Base-by-base conservation (phyloP, 2,329 filamentous ascomycete genomes). In the Trichoderma atrobrunneum region DNA sequence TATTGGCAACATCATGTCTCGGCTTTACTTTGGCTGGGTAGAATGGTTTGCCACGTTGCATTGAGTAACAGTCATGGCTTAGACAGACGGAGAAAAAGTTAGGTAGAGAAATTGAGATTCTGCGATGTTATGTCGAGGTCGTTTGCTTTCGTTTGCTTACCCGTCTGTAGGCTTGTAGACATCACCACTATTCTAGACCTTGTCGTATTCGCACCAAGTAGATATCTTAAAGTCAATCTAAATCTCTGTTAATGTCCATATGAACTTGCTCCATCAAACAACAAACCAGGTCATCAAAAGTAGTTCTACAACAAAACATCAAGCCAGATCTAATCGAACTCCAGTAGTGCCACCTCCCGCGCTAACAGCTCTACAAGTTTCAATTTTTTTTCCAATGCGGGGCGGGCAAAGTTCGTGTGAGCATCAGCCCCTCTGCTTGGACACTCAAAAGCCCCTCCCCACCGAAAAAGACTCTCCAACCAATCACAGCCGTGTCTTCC, bases 401-500 rank as follows among this genome's bases (percentile, higher is more conserved):
- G 68, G 59, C 68, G 64, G 39, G 34, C 48, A 43, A 43, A 43
- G 39, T 43, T 43, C 16, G 71, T 60, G 51, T 48, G 43, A 61
- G 61, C 68, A 72, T 61, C 39, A 32, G 48, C 64, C 43, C 39
- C 64, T 68, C 70, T 34, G 64, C 30, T 72, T 68, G 70, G 70
- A 28, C 30, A 36, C 18, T 28, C 36, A 67, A 67, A 54, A 68
- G 14, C 63, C 54, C 62, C 63, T 34, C 71, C 61, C 65, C 65
- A 68, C 65, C 36, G 36, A 62, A 62, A 62, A 24, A 4, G n/a
- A 16, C n/a, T 1, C 5, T 10, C 30, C 39, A 62, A 24, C 57
- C 66, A 70, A 70, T 70, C 39, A 8, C 57, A 7, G 24, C 32
- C 21, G 18, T 14, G 32, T 28, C 56, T 57, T 30, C 57, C 67